Evolutionary conservation across 2,329 filamentous ascomycete species (phyloP).

Genomic region (Rachicladosporium sp.): DNA sequence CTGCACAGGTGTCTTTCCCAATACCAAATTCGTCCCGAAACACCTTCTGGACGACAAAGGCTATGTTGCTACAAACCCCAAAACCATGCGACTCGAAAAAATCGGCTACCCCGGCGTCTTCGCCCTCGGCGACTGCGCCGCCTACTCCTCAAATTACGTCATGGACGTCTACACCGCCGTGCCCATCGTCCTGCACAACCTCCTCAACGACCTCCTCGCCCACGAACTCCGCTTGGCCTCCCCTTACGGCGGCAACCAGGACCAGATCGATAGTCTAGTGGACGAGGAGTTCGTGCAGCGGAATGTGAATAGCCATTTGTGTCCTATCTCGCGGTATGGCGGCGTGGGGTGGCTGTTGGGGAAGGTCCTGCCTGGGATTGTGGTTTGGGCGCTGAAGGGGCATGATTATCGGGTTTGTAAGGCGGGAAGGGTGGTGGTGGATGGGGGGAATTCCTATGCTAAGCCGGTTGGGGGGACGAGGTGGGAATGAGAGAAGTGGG

Average conservation of each 20-base stretch:
- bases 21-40: conserved; percentile 19
- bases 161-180: conserved; percentile 25
- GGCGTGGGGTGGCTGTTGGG: conserved; percentile 21
- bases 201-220: conserved; percentile 22
- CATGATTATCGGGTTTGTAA: conserved; percentile 16
- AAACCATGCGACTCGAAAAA: conserved; percentile 19
- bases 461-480: neutral
- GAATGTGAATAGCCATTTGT: conserved; percentile 11
- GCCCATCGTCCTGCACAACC: conserved; percentile 23
- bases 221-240: conserved; percentile 16
- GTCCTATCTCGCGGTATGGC: conserved; percentile 21
- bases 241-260: conserved; percentile 15
- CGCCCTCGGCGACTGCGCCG: conserved; percentile 25
- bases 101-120: conserved; percentile 20
- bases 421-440: conserved; percentile 12
- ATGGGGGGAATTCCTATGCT: conserved; percentile 15
- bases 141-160: conserved; percentile 21
- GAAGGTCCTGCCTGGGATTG: conserved; percentile 14
- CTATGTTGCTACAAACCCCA: conserved; percentile 16
- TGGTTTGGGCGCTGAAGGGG: conserved; percentile 22
- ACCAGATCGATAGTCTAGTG: conserved; percentile 12
- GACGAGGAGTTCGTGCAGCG: conserved; percentile 13
- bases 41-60: conserved; percentile 16
- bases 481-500: too few species aligned
- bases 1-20: conserved; percentile 23